These are phyloP conservation scores for Chloromonas sp. DNA, from an alignment of 163 green algal species.

Conservation along the genomic window DNA sequence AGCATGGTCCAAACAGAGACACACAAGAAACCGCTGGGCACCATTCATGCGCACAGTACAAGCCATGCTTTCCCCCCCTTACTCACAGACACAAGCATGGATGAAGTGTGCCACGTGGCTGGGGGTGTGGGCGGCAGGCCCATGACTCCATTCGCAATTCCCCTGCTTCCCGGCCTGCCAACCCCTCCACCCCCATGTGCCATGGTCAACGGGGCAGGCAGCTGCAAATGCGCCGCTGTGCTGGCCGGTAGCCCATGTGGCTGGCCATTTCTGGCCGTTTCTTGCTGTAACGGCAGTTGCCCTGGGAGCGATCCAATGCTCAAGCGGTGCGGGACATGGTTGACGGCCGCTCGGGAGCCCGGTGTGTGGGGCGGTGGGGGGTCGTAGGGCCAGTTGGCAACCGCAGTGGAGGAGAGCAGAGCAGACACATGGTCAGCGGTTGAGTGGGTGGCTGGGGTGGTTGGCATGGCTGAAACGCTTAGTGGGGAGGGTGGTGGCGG, in stretches of 20 bases:
- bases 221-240: background rate
- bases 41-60: conserved; percentile 4
- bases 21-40: too few relatives aligned
- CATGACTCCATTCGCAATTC: too few relatives aligned
- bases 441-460: too few relatives aligned
- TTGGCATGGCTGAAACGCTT: too few relatives aligned
- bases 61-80: conserved; percentile 15
- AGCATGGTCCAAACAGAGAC: too few relatives aligned
- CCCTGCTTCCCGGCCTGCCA: background rate
- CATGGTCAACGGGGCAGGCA: background rate
- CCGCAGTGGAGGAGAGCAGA: background rate
- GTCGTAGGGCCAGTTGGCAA: background rate
- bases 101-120: too few relatives aligned
- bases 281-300: background rate
- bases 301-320: background rate
- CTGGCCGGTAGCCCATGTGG: too few relatives aligned
- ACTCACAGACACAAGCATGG: too few relatives aligned
- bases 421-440: background rate
- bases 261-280: background rate
- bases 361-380: too few relatives aligned
- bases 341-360: too few relatives aligned
- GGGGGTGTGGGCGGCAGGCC: too few relatives aligned
- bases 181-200: conserved; percentile 21
- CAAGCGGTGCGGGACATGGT: background rate
- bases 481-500: too few relatives aligned